Conservation (phyloP, 2,329 filamentous ascomycete species). For the Diaporthe australafricana region DNA sequence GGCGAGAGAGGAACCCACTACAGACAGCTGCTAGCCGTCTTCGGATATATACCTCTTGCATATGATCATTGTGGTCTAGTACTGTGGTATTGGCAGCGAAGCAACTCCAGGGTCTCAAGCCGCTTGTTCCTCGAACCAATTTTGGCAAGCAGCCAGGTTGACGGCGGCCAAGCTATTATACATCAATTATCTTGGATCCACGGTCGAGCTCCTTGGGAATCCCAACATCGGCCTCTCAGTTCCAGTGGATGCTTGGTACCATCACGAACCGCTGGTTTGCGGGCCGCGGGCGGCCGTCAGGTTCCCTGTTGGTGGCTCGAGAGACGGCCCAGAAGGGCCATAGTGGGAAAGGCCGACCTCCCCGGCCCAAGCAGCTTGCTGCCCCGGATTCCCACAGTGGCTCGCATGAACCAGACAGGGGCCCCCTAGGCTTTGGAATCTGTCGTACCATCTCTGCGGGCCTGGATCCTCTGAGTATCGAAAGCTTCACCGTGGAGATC, state of each 20-base stretch:
- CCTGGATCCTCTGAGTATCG: slow-evolving; percentile 27
- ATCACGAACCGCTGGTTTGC: slow-evolving; percentile 30
- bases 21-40: slow-evolving; percentile 12
- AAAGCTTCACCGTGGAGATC: slow-evolving; percentile 25
- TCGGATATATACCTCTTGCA: slow-evolving; percentile 16
- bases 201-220: neutral
- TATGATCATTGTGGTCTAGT: slow-evolving; percentile 8
- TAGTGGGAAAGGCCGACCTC: slow-evolving; percentile 28
- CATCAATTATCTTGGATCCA: neutral
- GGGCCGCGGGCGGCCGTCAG: slow-evolving; percentile 31
- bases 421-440: slow-evolving; percentile 30
- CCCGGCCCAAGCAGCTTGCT: slow-evolving; percentile 34
- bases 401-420: slow-evolving; percentile 34
- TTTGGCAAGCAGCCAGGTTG: neutral
- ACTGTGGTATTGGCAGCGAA: slow-evolving; percentile 2
- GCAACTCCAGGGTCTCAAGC: neutral
- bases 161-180: neutral
- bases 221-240: neutral
- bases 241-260: neutral
- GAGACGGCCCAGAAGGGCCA: slow-evolving; percentile 19
- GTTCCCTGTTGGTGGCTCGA: slow-evolving; percentile 19
- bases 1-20: slow-evolving; percentile 14
- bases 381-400: slow-evolving; percentile 38
- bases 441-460: slow-evolving; percentile 33
- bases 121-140: neutral